phyloP scores from a whole-genome alignment of 1,139 yeast genomes.

The Scheffersomyces insectosa region DNA sequence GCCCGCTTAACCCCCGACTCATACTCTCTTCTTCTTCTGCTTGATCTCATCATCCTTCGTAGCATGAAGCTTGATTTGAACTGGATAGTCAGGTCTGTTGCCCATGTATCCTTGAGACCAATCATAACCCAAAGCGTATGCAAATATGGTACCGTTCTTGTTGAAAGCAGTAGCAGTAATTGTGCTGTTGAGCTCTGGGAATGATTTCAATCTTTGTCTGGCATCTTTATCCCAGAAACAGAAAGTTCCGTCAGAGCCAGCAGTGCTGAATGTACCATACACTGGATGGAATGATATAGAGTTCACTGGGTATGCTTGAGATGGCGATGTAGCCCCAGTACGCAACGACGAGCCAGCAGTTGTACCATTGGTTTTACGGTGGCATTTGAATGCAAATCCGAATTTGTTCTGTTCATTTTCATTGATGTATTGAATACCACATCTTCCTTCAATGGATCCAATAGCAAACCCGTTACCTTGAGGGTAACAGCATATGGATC shows the following conservation, averaged over 20 bases:
- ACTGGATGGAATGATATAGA: conserved; percentile 84
- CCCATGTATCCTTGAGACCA: conserved; percentile 90
- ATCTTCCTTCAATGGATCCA: conserved; percentile 94
- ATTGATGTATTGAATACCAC: conserved; percentile 93
- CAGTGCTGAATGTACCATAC: conserved; percentile 89
- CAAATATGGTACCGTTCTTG: conserved; percentile 79
- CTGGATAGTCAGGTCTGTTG: conserved; percentile 76
- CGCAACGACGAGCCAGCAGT: conserved; percentile 39
- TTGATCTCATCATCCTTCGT: conserved; percentile 85
- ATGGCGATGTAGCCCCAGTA: conserved; percentile 22
- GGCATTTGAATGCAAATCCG: conserved; percentile 94
- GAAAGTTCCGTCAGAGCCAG: conserved; percentile 93
- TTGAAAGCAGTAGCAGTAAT: conserved; percentile 82
- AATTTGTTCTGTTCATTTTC: conserved; percentile 70
- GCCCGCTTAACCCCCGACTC: too few species aligned
- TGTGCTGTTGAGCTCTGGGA: conserved; percentile 70
- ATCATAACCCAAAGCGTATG: conserved; percentile 91
- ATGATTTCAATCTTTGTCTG: conserved; percentile 81
- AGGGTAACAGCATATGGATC: conserved; percentile 80
- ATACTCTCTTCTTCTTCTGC: conserved; percentile 56
- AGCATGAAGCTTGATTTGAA: conserved; percentile 77
- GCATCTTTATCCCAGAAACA: conserved; percentile 97
- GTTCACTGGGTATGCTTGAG: conserved; percentile 74
- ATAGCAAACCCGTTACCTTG: conserved; percentile 90
- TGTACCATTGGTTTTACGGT: conserved; percentile 55